These are phyloP conservation scores for Keithomyces neogunnii DNA, from an alignment of 2,329 filamentous ascomycete species.

Conservation along the genomic window DNA sequence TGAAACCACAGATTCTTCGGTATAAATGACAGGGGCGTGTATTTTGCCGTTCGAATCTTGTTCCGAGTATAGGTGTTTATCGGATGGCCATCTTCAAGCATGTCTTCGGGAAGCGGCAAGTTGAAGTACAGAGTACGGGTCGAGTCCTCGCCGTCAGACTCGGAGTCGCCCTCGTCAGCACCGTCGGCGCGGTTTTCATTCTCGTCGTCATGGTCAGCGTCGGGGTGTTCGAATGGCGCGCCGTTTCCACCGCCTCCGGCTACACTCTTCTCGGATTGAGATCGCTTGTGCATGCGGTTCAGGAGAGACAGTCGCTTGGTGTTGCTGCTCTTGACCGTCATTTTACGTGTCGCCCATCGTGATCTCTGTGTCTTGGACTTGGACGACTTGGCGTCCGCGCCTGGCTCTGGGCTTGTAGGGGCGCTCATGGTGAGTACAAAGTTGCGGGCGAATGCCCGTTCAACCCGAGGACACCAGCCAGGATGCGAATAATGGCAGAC, in stretches of 20 bases:
- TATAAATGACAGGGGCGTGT: conserved; percentile 88
- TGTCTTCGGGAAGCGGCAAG: conserved; percentile 62
- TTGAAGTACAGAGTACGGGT: conserved; percentile 75
- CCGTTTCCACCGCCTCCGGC: conserved; percentile 23
- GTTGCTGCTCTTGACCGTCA: conserved; percentile 64
- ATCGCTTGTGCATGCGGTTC: conserved; percentile 58
- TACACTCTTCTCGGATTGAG: conserved; percentile 62
- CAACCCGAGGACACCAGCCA: conserved; percentile 28
- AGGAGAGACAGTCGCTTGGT: conserved; percentile 78
- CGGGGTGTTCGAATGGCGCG: conserved; percentile 19
- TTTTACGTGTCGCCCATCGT: conserved; percentile 93
- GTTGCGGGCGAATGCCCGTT: conserved; percentile 31
- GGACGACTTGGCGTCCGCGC: conserved; percentile 12
- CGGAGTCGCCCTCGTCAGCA: conserved; percentile 26
- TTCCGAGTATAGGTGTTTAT: conserved; percentile 68
- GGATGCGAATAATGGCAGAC: conserved; percentile 15
- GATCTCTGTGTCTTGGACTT: conserved; percentile 57
- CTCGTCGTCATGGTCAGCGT: conserved; percentile 17
- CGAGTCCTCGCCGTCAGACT: conserved; percentile 29
- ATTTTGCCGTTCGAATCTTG: conserved; percentile 97
- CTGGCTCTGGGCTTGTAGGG: conserved; percentile 18
- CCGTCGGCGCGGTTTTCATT: conserved; percentile 19
- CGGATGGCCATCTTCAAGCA: conserved; percentile 71
- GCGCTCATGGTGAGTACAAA: conserved; percentile 25
- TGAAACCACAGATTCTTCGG: conserved; percentile 97